These are phyloP conservation scores for Diospyros kaki DNA, from an alignment of 148 eudicot species.

Conservation along the genomic window DNA sequence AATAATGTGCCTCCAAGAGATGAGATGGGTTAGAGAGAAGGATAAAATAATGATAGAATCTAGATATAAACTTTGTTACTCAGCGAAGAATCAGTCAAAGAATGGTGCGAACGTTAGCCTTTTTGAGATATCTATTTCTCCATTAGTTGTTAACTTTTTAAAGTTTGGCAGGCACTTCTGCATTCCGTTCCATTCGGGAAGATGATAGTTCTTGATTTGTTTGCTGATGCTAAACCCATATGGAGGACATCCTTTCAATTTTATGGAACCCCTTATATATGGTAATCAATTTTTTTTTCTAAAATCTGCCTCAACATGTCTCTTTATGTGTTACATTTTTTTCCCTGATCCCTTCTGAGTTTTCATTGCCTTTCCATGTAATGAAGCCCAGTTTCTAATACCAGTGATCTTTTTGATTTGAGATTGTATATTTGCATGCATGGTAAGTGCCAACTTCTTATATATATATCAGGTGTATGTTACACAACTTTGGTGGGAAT, in stretches of 20 bases:
- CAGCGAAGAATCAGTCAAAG: no score
- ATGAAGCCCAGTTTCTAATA: conserved; percentile 3
- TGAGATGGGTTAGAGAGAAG: no score
- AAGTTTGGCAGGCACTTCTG: conserved; percentile 72
- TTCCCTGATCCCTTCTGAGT: conserved; percentile 2
- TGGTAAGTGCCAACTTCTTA: not conserved
- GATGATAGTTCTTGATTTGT: conserved; percentile 98
- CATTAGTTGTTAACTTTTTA: conserved; percentile 2
- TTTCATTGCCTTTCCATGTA: not conserved
- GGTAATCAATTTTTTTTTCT: conserved; percentile 36
- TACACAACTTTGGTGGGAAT: conserved; percentile 98
- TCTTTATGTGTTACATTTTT: not conserved
- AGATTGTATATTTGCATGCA: no score
- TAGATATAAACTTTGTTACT: no score
- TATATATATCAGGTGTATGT: conserved; percentile 79
- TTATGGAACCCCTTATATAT: conserved; percentile 89
- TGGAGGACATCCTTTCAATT: conserved; percentile 90
- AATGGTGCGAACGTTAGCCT: no score
- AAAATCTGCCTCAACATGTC: not conserved
- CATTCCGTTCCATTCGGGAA: conserved; percentile 98
- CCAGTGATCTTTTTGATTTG: conserved; percentile 2
- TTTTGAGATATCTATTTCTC: not conserved
- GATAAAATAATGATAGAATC: no score
- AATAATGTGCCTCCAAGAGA: no score
- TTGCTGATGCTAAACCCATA: conserved; percentile 93